These are phyloP conservation scores for Nemania sp. DNA, from an alignment of 2,329 filamentous ascomycete species.

Conservation along the genomic window DNA sequence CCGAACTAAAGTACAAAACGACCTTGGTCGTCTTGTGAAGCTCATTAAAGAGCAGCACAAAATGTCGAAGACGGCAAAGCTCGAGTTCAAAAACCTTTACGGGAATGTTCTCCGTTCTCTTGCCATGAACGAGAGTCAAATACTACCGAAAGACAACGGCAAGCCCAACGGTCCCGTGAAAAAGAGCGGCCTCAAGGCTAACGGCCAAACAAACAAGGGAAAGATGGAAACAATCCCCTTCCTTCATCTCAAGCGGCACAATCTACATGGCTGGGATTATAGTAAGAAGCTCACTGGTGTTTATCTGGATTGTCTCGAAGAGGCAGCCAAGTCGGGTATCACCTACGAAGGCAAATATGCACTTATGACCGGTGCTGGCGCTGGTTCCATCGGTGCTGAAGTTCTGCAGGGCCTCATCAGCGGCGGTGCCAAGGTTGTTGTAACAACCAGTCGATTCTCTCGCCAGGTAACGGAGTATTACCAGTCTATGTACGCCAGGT, in stretches of 20 bases:
- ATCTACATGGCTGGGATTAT: constrained; percentile 95
- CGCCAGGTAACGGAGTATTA: constrained; percentile 99
- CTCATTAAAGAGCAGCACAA: constrained; percentile 98
- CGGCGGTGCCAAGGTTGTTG: constrained; percentile 93
- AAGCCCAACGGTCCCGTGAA: constrained; percentile 58
- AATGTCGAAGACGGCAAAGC: constrained; percentile 91
- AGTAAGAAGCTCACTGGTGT: constrained; percentile 96
- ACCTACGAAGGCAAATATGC: constrained; percentile 95
- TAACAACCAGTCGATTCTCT: constrained; percentile 96
- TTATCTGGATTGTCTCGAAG: constrained; percentile 90
- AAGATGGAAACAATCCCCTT: constrained; percentile 98
- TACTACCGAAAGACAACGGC: constrained; percentile 84
- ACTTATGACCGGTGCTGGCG: constrained; percentile 97
- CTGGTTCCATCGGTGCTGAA: constrained; percentile 95
- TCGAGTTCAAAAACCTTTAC: constrained; percentile 96
- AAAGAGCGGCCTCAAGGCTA: constrained; percentile 56
- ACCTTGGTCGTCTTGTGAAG: constrained; percentile 94
- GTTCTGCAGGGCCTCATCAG: constrained; percentile 95
- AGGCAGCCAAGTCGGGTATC: constrained; percentile 83
- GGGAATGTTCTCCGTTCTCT: constrained; percentile 91
- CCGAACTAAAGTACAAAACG: constrained; percentile 96
- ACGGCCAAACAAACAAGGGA: constrained; percentile 69
- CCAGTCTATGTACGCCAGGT: constrained; percentile 96
- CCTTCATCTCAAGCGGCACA: constrained; percentile 93
- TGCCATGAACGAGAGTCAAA: constrained; percentile 97